A percentile compares a stretch with the other conserved stretches of the same genome.
These are phyloP conservation scores for Eimeria tenella DNA, from an alignment of 169 alveolate genomes.

Conservation along the genomic window DNA sequence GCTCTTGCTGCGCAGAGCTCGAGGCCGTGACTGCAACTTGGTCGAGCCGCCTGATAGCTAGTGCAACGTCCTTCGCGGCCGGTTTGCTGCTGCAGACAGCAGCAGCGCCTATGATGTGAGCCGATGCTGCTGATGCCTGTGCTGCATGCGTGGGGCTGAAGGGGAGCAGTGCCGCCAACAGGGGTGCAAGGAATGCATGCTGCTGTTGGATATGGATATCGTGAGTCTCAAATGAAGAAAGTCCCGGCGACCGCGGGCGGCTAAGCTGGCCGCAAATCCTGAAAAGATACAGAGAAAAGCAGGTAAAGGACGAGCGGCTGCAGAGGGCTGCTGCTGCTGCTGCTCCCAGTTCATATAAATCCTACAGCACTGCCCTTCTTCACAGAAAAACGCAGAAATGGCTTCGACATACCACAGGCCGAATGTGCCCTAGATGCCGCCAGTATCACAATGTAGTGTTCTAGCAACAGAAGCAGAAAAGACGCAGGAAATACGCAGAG, in stretches of 20 bases:
- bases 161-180: background rate
- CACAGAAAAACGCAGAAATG: background rate
- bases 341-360: too few relatives aligned
- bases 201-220: background rate
- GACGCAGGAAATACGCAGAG: background rate
- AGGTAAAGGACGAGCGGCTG: background rate
- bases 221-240: conserved; percentile 28
- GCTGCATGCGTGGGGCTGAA: background rate
- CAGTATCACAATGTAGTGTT: background rate
- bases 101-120: background rate
- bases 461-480: background rate
- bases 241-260: background rate
- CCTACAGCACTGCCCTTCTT: too few relatives aligned
- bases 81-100: conserved; percentile 26
- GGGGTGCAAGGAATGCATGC: conserved; percentile 4
- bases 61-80: background rate
- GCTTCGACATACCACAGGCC: background rate
- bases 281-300: background rate
- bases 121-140: background rate
- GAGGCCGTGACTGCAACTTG: background rate
- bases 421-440: background rate
- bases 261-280: background rate
- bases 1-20: background rate
- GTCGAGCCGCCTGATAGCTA: background rate
- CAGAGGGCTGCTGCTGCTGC: background rate